Conservation (phyloP, 441 rosid genomes). For the Adansonia madagascariensis region DNA sequence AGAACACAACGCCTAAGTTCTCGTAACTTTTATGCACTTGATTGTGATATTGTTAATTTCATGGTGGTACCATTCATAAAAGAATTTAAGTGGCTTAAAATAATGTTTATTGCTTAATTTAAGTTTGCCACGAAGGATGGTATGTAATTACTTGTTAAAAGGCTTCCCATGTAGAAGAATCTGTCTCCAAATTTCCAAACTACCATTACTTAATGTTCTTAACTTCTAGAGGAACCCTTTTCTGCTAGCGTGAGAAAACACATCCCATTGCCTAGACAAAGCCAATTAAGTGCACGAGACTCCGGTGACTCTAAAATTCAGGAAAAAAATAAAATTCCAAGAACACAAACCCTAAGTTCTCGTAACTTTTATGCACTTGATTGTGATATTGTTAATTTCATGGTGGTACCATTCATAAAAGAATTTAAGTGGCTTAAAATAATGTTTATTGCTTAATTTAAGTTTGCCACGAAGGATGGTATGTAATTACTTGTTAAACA, state of each 20-base stretch:
- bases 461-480: neutral
- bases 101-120: conserved; percentile 5
- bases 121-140: neutral
- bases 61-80: neutral
- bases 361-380: neutral
- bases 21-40: neutral
- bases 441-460: conserved; percentile 2
- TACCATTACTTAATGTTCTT: neutral
- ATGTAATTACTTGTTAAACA: conserved; percentile 8
- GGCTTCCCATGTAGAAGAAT: neutral
- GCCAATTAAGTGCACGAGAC: neutral
- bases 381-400: neutral
- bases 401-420: neutral
- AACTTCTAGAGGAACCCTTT: neutral
- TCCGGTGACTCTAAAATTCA: conserved; percentile 3
- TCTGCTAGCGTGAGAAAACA: neutral
- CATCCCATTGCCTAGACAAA: neutral
- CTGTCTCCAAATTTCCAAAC: neutral
- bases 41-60: neutral
- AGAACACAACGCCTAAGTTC: neutral
- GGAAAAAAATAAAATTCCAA: neutral
- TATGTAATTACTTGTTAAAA: conserved; percentile 6
- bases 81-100: conserved; percentile 5
- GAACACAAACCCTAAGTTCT: neutral
- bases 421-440: conserved; percentile 8